Base-by-base conservation (phyloP, 192 early-diverging fungal genomes). In the Coemansia sp. region DNA sequence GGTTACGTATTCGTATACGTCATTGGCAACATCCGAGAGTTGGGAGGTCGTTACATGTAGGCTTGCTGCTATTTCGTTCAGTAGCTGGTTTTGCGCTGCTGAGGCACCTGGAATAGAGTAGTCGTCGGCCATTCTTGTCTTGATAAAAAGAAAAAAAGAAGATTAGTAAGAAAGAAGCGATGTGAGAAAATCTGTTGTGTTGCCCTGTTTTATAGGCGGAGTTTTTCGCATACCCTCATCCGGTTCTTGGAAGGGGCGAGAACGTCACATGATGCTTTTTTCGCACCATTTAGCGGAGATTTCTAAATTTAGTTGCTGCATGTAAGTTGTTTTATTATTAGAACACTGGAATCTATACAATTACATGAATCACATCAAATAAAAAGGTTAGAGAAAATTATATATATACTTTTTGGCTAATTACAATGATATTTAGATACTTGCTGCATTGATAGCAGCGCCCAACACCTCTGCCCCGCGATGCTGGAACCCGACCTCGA, bases 381-480 rank as follows among this genome's bases (percentile, higher is more conserved):
- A 29, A 29, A 29, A 29, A 29, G 29, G 29, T 29, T 29, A 29
- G 29, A 29, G 8, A 36, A 36, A 36, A 36, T 8, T 36, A 36
- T 36, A 46, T 27, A 69, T 46, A 16, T 31, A 16, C 10, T 53
- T 10, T 24, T 29, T 55, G 24, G 24, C 49, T 55, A 55, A 29
- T 29, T 55, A 55, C 41, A 65, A 31, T 44, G 70, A 49, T 29
- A 58, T 29, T 39, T 60, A 69, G 31, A 63, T n/a, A 65, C 66
- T 58, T 24, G 73, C 74, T 5, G 79, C 79, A 34, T 73, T 73
- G 50, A 81, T 62, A 5, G 79, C 73, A 24, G 79, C 79, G 8
- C 79, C 79, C 52, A 73, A 10, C 3, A 72, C 63, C 18, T 81
- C 79, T 2, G 70, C 58, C 16, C 63, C 38, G 12, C 71, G 63